Conservation (phyloP, 23 red algal species). For the Gracilariopsis chorda region DNA sequence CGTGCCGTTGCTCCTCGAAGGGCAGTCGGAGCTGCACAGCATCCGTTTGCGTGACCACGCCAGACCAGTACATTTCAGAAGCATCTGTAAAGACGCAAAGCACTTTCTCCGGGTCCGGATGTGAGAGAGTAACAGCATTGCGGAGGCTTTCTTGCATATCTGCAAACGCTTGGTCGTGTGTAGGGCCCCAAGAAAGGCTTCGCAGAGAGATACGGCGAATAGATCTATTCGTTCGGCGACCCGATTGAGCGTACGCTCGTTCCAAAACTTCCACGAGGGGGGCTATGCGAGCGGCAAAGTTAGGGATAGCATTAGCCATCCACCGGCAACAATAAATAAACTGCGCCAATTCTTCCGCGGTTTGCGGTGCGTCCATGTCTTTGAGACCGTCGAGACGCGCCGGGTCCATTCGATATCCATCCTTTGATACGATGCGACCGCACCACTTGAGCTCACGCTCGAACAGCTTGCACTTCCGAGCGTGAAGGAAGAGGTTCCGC, state of each 20-base stretch:
- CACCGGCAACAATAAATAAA: slow-evolving; percentile 29
- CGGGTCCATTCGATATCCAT: slow-evolving; percentile 10
- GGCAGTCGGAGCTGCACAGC: neutral
- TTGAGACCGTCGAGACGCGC: neutral
- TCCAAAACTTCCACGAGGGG: neutral
- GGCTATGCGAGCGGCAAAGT: neutral
- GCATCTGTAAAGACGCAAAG: slow-evolving; percentile 56
- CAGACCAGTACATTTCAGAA: neutral
- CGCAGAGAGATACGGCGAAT: neutral
- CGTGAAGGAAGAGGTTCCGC: neutral
- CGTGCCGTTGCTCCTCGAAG: neutral
- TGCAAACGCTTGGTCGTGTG: neutral
- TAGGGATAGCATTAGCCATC: slow-evolving; percentile 9
- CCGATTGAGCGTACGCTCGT: neutral
- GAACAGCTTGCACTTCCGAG: neutral
- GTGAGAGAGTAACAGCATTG: neutral
- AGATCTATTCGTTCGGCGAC: neutral
- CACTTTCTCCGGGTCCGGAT: slow-evolving; percentile 4
- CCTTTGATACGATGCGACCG: neutral
- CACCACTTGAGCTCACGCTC: slow-evolving; percentile 23
- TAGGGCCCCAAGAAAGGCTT: neutral
- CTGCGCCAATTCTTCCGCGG: slow-evolving; percentile 38
- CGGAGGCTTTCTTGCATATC: neutral
- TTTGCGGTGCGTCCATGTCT: slow-evolving; percentile 6
- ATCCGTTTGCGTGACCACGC: slow-evolving; percentile 1